Evolutionary conservation across 768 basidiomycete genomes (phyloP).

Genomic region (Macrolepiota dolichaula): DNA sequence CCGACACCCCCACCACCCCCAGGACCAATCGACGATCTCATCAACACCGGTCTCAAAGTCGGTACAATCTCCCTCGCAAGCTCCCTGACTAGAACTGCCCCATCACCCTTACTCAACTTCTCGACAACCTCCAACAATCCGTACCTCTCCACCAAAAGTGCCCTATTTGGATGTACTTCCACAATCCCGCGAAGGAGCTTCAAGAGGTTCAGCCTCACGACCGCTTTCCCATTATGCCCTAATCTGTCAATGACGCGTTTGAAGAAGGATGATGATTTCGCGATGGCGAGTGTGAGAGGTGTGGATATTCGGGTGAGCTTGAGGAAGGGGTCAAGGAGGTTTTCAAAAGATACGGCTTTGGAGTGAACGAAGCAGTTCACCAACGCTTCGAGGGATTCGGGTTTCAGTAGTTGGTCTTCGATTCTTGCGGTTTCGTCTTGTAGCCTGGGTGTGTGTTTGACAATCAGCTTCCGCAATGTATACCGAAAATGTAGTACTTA

Average conservation of each 20-base stretch:
- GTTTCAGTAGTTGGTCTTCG: conserved; percentile 80
- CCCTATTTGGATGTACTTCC: conserved; percentile 86
- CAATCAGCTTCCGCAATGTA: not conserved
- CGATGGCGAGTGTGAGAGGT: conserved; percentile 68
- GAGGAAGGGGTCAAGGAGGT: conserved; percentile 86
- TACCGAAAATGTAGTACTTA: conserved; percentile 28
- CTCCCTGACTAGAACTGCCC: conserved; percentile 87
- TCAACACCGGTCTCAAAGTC: conserved; percentile 67
- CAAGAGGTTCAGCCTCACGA: conserved; percentile 87
- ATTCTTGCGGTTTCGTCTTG: conserved; percentile 94
- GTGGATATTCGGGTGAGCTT: conserved; percentile 86
- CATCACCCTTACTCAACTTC: conserved; percentile 69
- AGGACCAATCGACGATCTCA: conserved; percentile 2
- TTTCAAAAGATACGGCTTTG: conserved; percentile 90
- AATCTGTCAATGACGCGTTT: conserved; percentile 84
- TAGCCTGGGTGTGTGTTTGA: conserved; percentile 52
- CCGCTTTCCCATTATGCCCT: conserved; percentile 65
- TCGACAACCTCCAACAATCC: conserved; percentile 80
- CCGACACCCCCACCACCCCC: not conserved
- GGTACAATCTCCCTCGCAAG: conserved; percentile 85
- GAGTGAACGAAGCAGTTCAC: conserved; percentile 79
- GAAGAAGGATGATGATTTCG: conserved; percentile 80
- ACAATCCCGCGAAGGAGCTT: conserved; percentile 82
- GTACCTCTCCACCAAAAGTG: conserved; percentile 77
- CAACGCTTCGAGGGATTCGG: conserved; percentile 60